A percentile compares a stretch with the other conserved stretches of the same genome.
Conservation (phyloP, 805 yeast genomes). For the Vanderwaltozyma tropicalis region DNA sequence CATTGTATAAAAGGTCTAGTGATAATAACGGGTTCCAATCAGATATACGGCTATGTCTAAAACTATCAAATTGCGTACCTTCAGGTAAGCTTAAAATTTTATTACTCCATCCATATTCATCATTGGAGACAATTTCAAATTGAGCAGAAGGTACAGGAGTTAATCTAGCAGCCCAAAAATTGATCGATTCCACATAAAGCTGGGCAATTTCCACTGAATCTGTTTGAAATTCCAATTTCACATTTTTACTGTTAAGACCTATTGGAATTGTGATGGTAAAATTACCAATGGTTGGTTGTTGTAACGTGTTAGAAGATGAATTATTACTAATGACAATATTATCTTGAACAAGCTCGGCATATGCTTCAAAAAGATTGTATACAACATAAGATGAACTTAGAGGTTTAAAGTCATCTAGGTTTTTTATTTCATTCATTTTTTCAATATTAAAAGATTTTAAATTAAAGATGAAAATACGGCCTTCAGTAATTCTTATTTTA, state of each 20-base stretch:
- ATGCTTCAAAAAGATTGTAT: conserved; percentile 19
- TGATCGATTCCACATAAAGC: conserved; percentile 66
- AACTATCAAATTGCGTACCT: neutral
- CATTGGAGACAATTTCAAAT: conserved; percentile 56
- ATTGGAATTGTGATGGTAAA: conserved; percentile 19
- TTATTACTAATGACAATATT: conserved; percentile 15
- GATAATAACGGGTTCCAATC: conserved; percentile 20
- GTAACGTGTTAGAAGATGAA: neutral
- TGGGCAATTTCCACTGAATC: conserved; percentile 57
- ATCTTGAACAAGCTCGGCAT: conserved; percentile 22
- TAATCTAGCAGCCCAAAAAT: conserved; percentile 83
- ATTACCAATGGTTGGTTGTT: conserved; percentile 7
- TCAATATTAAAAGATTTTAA: neutral
- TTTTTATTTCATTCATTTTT: neutral
- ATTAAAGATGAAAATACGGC: conserved; percentile 20
- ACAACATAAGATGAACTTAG: conserved; percentile 11
- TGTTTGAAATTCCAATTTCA: conserved; percentile 49
- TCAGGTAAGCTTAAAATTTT: conserved; percentile 6
- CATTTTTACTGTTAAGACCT: conserved; percentile 18
- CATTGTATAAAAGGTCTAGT: conserved; percentile 12
- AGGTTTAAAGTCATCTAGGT: conserved; percentile 2
- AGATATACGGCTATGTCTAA: conserved; percentile 3
- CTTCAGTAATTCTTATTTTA: conserved; percentile 18
- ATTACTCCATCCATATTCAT: conserved; percentile 72
- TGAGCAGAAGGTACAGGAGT: conserved; percentile 67